phyloP scores from a whole-genome alignment of 1,139 yeast genomes.

The Debaryomyces subglobosus region DNA sequence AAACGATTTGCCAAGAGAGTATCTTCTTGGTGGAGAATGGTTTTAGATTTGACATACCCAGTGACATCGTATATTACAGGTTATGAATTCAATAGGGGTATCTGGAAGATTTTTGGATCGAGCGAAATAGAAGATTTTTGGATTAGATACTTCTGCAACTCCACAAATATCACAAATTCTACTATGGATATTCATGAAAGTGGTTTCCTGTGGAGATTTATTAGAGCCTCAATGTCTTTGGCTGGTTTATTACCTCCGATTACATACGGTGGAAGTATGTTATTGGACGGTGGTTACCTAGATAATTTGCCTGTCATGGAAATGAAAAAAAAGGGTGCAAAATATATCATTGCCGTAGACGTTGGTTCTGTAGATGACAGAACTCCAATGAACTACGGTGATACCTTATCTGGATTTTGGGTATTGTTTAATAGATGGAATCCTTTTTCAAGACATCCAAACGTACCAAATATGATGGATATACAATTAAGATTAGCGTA shows the following conservation, averaged over 20 bases:
- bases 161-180: conserved; percentile 95
- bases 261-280: conserved; percentile 87
- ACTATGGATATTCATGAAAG: conserved; percentile 91
- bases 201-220: conserved; percentile 95
- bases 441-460: conserved; percentile 84
- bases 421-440: conserved; percentile 86
- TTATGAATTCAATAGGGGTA: conserved; percentile 93
- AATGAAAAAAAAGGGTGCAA: conserved; percentile 88
- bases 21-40: conserved; percentile 83
- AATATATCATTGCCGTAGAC: conserved; percentile 90
- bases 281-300: conserved; percentile 93
- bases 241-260: conserved; percentile 94
- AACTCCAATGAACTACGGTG: conserved; percentile 91
- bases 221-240: conserved; percentile 94
- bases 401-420: conserved; percentile 91
- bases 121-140: conserved; percentile 94
- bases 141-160: conserved; percentile 85
- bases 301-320: conserved; percentile 92
- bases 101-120: conserved; percentile 95
- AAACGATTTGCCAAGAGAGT: conserved; percentile 84
- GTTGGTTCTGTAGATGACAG: conserved; percentile 95
- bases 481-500: conserved; percentile 92
- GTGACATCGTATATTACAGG: conserved; percentile 95
- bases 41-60: conserved; percentile 87
- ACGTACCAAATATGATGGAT: conserved; percentile 93